These are phyloP conservation scores for Debaryomycetaceae sp. DNA, from an alignment of 1,139 yeast species.

Conservation along the genomic window DNA sequence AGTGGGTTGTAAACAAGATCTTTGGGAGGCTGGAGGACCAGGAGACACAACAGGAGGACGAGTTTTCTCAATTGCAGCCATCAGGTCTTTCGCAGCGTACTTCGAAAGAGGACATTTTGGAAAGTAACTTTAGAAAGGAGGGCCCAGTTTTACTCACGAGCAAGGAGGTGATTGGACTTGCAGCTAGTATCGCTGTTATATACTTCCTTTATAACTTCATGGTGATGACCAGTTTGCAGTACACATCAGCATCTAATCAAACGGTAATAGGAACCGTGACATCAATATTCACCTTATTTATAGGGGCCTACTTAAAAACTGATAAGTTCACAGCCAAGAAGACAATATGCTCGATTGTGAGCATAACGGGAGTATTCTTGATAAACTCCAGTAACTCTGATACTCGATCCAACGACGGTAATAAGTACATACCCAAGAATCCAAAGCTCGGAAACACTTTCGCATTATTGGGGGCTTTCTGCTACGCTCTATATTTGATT, in stretches of 20 bases:
- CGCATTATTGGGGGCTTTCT: constrained; percentile 45
- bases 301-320: constrained; percentile 37
- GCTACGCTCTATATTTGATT: constrained; percentile 45
- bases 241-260: constrained; percentile 52
- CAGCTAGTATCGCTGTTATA: constrained; percentile 37
- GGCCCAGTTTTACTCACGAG: constrained; percentile 18
- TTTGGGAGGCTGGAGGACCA: neutral
- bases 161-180: constrained; percentile 31
- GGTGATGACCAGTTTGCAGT: constrained; percentile 40
- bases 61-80: neutral
- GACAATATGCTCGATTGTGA: constrained; percentile 39
- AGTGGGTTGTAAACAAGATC: neutral
- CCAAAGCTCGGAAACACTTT: constrained; percentile 44
- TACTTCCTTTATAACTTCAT: constrained; percentile 40
- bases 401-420: constrained; percentile 11
- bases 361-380: constrained; percentile 46
- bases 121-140: neutral
- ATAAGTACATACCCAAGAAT: constrained; percentile 32
- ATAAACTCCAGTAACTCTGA: constrained; percentile 38
- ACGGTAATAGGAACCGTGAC: constrained; percentile 52
- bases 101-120: neutral
- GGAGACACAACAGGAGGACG: neutral
- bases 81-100: neutral
- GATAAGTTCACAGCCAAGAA: constrained; percentile 44
- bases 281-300: constrained; percentile 47